These are phyloP conservation scores for Malassezia sympodialis DNA, from an alignment of 1,284 basidiomycete species.

Conservation along the genomic window DNA sequence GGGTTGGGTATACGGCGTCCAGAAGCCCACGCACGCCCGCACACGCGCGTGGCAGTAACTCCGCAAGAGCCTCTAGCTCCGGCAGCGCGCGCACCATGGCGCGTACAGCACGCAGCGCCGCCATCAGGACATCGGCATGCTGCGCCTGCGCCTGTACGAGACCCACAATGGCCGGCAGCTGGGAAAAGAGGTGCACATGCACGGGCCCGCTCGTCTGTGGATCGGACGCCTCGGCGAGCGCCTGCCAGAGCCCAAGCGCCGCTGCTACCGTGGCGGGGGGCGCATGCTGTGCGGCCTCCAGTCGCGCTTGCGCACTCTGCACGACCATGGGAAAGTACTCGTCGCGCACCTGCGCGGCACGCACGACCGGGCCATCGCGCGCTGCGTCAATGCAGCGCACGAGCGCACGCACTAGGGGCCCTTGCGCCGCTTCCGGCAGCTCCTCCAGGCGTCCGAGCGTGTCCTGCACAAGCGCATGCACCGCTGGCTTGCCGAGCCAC, in stretches of 20 bases:
- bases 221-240: constrained; percentile 5
- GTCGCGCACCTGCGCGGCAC: constrained; percentile 12
- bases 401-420: constrained; percentile 26
- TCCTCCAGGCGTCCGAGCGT: constrained; percentile 21
- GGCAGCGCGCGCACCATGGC: constrained; percentile 13
- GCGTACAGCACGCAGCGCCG: constrained; percentile 16
- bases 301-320: constrained; percentile 7
- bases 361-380: constrained; percentile 11
- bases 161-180: constrained; percentile 1
- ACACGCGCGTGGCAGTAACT: background rate
- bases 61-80: background rate
- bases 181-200: constrained; percentile 5
- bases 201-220: background rate
- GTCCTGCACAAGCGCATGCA: constrained; percentile 29
- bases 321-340: constrained; percentile 24
- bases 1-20: background rate
- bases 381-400: constrained; percentile 36
- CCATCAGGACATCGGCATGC: constrained; percentile 1
- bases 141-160: background rate
- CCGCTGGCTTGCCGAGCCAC: constrained; percentile 25
- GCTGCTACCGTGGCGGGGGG: constrained; percentile 1
- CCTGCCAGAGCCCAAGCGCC: constrained; percentile 6
- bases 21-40: background rate
- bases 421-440: constrained; percentile 35
- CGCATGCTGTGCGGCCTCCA: constrained; percentile 4